Evolutionary conservation across 2,329 filamentous ascomycete genomes (phyloP).

Genomic region (Xylaria sp.): DNA sequence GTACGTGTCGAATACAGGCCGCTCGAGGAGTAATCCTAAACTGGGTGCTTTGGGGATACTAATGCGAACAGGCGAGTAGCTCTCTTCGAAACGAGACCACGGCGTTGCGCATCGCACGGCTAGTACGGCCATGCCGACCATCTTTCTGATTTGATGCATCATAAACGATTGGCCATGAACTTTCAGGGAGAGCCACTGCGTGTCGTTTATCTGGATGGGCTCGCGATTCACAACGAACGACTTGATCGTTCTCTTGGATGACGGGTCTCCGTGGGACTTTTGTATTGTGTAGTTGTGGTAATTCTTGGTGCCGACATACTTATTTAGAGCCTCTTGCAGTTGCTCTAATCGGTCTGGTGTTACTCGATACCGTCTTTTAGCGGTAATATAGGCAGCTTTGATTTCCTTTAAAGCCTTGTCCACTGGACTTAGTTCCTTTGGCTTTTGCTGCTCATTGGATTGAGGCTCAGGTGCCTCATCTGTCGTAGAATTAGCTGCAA

Average conservation of each 20-base stretch:
- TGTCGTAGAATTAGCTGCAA: slow-evolving; percentile 36
- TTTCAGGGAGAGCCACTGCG: slow-evolving; percentile 94
- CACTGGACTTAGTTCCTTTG: slow-evolving; percentile 62
- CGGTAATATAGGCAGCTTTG: slow-evolving; percentile 82
- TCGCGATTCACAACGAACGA: slow-evolving; percentile 82
- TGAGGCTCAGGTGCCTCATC: slow-evolving; percentile 26
- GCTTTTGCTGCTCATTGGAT: slow-evolving; percentile 44
- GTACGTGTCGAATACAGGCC: slow-evolving; percentile 91
- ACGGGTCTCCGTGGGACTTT: slow-evolving; percentile 83
- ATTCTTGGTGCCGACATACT: slow-evolving; percentile 86
- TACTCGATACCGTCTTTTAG: slow-evolving; percentile 88
- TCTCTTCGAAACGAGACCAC: slow-evolving; percentile 75
- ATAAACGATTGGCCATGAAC: slow-evolving; percentile 99
- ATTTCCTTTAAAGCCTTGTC: slow-evolving; percentile 76
- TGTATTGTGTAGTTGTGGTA: slow-evolving; percentile 99
- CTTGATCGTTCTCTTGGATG: slow-evolving; percentile 90
- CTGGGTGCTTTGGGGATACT: slow-evolving; percentile 95
- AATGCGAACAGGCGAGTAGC: slow-evolving; percentile 77
- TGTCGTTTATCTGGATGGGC: slow-evolving; percentile 87
- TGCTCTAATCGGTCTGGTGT: slow-evolving; percentile 75
- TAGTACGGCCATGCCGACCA: slow-evolving; percentile 93
- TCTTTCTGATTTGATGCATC: slow-evolving; percentile 99
- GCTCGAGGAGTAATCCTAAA: slow-evolving; percentile 86
- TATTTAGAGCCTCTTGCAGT: slow-evolving; percentile 78
- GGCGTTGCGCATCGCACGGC: slow-evolving; percentile 86